Base-by-base conservation (phyloP, 371 early-diverging fungal genomes). In the Lichtheimia hyalospora region DNA sequence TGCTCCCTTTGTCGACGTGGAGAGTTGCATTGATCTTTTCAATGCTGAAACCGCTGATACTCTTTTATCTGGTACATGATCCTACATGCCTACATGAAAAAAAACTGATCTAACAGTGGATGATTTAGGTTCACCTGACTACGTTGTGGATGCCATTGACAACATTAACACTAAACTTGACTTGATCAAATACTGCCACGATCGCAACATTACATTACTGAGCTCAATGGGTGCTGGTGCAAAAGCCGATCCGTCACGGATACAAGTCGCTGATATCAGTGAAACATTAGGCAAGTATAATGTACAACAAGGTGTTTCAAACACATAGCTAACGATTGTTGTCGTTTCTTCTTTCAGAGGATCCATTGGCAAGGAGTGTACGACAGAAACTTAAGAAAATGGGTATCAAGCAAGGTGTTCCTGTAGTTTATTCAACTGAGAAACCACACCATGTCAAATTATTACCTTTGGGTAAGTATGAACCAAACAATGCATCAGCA, bases 141-240 rank as follows among this genome's bases (percentile, higher is more conserved):
- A 81, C 52, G 89, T 93, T n/a, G 68, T 93, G 40, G 96, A 96
- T 62, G 93, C 93, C 58, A 95, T 97, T 62, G 98, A 96, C 73
- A 95, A 97, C 66, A 90, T 96, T 66, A 86, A 93, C 52, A 96
- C 96, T 7, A 97, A 97, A 66, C 59, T 94, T 52, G 92, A 92
- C 12, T 75, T 97, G 60, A 85, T 97, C 54, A 79, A 87, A 44
- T 95, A 91, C 70, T 97, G 98, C 69, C 74, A 84, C 39, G 82
- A 89, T 39, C 71, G 86, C 63, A 70, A 83, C 2, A 62, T 96
- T 12, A 79, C 74, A 16, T 88, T 96, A 7, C 89, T 97, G 18
- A 86, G 92, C 39, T 91, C 95, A 5, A 97, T 95, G 95, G 97
- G 96, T 2, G 93, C 97, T 2, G 97, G 96, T 18, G 94, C 93